A percentile compares a stretch with the other conserved stretches of the same genome.
Evolutionary conservation across 148 eudicot species (phyloP).

Genomic region (Camellia japonica): DNA sequence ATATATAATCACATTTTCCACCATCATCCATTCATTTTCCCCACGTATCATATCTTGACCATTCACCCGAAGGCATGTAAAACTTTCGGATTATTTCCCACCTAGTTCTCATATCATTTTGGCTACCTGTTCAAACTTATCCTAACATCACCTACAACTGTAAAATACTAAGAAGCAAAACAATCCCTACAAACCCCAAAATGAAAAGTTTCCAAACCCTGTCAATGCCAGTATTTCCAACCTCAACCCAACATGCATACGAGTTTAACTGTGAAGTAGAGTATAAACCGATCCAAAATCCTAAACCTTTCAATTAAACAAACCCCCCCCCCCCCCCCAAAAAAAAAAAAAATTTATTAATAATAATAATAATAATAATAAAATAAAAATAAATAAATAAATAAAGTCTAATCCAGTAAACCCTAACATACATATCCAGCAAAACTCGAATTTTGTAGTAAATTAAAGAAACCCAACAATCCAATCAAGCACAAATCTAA

Average conservation of each 20-base stretch:
- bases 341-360: no score
- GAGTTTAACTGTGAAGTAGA: background rate
- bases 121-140: background rate
- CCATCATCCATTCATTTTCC: background rate
- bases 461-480: background rate
- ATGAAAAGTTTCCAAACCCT: background rate
- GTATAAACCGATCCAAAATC: background rate
- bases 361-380: no score
- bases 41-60: background rate
- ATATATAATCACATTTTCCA: background rate
- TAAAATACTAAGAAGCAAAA: background rate
- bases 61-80: background rate
- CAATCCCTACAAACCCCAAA: background rate
- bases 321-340: no score
- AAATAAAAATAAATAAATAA: no score
- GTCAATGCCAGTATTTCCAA: background rate
- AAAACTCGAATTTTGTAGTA: background rate
- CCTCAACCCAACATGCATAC: background rate
- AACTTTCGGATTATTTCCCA: background rate
- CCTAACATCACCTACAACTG: background rate
- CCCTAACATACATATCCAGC: background rate
- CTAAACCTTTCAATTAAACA: background rate
- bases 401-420: background rate
- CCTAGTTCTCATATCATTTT: background rate
- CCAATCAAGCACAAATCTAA: background rate